Conservation (phyloP, 2,329 filamentous ascomycete genomes). For the Emericellopsis cladophorae region DNA sequence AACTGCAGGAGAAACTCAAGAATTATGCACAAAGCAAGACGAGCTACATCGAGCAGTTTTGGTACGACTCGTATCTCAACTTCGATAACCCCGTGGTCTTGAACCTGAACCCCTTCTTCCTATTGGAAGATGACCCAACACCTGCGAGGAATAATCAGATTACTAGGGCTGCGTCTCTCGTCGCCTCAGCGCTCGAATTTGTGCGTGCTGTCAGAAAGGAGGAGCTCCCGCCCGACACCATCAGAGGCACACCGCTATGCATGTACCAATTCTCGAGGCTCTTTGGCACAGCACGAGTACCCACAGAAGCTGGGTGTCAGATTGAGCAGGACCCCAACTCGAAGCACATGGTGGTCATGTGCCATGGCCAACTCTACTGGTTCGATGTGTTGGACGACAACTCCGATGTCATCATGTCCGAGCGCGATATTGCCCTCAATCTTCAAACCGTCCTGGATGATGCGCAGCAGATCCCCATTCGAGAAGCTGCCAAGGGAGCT, state of each 20-base stretch:
- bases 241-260: conserved; percentile 75
- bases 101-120: conserved; percentile 95
- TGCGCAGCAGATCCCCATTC: conserved; percentile 76
- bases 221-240: conserved; percentile 77
- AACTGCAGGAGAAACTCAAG: conserved; percentile 79
- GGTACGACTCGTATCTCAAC: conserved; percentile 98
- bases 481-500: conserved; percentile 90
- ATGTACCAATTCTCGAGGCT: conserved; percentile 98
- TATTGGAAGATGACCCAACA: conserved; percentile 93
- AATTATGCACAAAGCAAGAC: conserved; percentile 82
- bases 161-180: conserved; percentile 82
- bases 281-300: conserved; percentile 89
- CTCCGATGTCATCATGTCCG: conserved; percentile 91
- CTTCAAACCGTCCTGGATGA: conserved; percentile 87
- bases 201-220: conserved; percentile 87
- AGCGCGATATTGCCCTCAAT: conserved; percentile 85
- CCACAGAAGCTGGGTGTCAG: conserved; percentile 87
- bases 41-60: conserved; percentile 98
- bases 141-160: conserved; percentile 95
- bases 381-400: conserved; percentile 95
- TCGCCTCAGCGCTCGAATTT: conserved; percentile 82
- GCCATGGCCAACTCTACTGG: conserved; percentile 96
- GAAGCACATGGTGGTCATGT: conserved; percentile 86
- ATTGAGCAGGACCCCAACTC: conserved; percentile 91
- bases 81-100: conserved; percentile 96